Evolutionary conservation across 2,329 filamentous ascomycete genomes (phyloP), one percentile per base, ranked within the genome.

Genomic region (Talaromyces funiculosus): DNA sequence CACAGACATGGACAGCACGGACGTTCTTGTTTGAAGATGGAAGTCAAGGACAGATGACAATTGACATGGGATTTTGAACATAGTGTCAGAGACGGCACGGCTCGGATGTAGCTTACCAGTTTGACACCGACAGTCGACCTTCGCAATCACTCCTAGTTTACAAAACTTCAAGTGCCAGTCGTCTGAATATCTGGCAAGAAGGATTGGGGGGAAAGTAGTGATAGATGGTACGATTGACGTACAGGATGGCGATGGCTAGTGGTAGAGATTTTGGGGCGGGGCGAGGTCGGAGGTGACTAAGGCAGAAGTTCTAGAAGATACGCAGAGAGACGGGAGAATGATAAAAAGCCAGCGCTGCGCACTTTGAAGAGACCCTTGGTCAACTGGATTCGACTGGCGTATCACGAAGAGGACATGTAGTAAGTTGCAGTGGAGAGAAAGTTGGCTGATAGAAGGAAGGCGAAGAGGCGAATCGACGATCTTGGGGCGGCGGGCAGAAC

Each of bases 281-380:
- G 35, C 31, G 49, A 37, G 49, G 31, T 26, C n/a, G n/a, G 49
- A 35, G 20, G 29, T 54, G 51, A 54, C 51, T 54, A 54, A 54
- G 51, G 51, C 51, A 24, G 51, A 9, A n/a, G 40, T 54, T 54
- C 51, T 54, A 54, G 51, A 54, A 54, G 51, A 37, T 54, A 40
- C 51, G 51, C 31, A 54, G 35, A 18, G 20, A 14, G 22, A 24
- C 40, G 29, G n/a, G 7, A 18, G n/a, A 4, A 47, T 8, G 40
- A 51, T 51, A 33, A 20, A 51, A 51, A 29, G 47, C 47, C n/a
- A 22, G 47, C n/a, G 8, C 47, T 51, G 26, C 26, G n/a, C 47
- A 51, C n/a, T 33, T 10, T 5, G 29, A 33, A 18, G 10, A 7
- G 1, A n/a, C n/a, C n/a, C n/a, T n/a, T n/a, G n/a, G 26, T 29